Percentiles rank a stretch among this genome's conserved stretches.
phyloP scores from a whole-genome alignment of 306 rosid species.

The Vigna radiata region DNA sequence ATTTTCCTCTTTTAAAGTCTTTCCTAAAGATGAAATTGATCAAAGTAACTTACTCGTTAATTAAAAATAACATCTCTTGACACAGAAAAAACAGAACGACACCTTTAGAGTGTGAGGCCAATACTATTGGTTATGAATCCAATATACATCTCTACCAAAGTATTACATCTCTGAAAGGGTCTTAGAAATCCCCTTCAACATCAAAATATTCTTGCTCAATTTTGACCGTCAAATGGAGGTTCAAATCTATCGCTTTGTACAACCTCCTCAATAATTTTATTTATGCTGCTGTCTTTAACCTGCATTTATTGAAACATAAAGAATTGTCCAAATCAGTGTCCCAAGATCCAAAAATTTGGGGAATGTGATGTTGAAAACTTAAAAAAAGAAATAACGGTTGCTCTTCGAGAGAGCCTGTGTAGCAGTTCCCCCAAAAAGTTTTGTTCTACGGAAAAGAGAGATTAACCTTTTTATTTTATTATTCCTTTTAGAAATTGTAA shows the following conservation, averaged over 20 bases:
- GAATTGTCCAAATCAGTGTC: background rate
- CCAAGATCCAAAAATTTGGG: background rate
- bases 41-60: too few relatives aligned
- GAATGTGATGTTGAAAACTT: background rate
- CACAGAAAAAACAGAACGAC: slow-evolving; percentile 19
- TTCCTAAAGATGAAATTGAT: too few relatives aligned
- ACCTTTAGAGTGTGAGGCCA: background rate
- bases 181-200: background rate
- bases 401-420: background rate
- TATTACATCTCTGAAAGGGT: background rate
- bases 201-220: slow-evolving; percentile 31
- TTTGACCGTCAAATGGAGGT: slow-evolving; percentile 7
- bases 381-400: background rate
- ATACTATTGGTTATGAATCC: background rate
- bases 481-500: background rate
- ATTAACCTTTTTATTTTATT: background rate
- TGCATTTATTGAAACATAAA: slow-evolving; percentile 40
- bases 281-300: slow-evolving; percentile 65
- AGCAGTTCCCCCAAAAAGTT: background rate
- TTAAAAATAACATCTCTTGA: too few relatives aligned
- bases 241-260: slow-evolving; percentile 32
- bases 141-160: background rate
- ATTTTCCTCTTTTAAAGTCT: too few relatives aligned
- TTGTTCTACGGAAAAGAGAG: background rate
- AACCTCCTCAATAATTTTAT: slow-evolving; percentile 56